Conservation (phyloP, 305 asterid genomes). For the Solanum chacoense region DNA sequence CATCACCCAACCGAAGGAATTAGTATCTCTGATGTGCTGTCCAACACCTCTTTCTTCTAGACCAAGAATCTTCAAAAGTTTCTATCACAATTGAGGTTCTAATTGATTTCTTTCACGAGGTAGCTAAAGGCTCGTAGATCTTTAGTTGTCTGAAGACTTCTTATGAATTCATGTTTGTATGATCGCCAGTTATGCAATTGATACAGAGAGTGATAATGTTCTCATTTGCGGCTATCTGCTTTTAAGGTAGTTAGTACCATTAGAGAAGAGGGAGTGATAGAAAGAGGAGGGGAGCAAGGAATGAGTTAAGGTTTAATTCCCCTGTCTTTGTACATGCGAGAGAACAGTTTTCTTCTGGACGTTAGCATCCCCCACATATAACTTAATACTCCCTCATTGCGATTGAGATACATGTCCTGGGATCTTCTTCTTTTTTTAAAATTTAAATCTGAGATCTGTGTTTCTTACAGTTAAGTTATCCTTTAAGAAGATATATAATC, state of each 20-base stretch:
- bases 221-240: not conserved
- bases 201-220: not conserved
- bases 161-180: not conserved
- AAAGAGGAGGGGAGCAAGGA: not conserved
- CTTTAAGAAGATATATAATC: not conserved
- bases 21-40: not conserved
- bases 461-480: not conserved
- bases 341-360: not conserved
- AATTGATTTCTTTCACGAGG: not conserved
- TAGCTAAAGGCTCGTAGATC: not conserved
- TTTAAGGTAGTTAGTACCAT: not conserved
- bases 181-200: not conserved
- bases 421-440: fast-evolving
- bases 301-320: not conserved
- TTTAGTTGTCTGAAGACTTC: not conserved
- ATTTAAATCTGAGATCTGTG: not conserved
- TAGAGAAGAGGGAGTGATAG: not conserved
- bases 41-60: not conserved
- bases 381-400: not conserved
- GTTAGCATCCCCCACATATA: not conserved
- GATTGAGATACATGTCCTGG: not conserved
- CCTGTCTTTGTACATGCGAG: not conserved
- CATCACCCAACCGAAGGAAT: not conserved
- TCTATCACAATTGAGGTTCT: not conserved
- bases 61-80: not conserved